Base-by-base conservation (phyloP, 441 rosid genomes). In the Brassica hybrid region DNA sequence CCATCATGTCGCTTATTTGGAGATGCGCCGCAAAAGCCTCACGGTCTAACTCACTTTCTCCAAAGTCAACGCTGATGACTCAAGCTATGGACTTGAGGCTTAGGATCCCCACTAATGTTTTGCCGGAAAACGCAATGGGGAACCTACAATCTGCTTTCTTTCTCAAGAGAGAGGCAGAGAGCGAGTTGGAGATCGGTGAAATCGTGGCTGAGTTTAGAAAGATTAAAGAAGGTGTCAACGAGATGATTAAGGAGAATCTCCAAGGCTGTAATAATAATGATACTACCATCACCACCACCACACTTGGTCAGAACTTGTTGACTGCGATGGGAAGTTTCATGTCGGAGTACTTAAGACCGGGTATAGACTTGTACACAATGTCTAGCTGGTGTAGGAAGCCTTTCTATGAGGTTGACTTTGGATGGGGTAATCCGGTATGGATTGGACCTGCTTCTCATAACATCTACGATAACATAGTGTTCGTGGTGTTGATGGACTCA, bases 391-490 rank as follows among this genome's bases (percentile, higher is more conserved):
- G 76, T 32, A 6, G 32, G 13, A 65, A 64, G 65, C 71, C 66
- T 34, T 71, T 62, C 50, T 77, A 77, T 36, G 66, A 71, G 34
- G 50, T 65, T 18, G 80, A 77, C 4, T 77, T 77, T 1, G 76
- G 80, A 7, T 77, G 76, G 66, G 80, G 80, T 34, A 48, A 4
- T 68, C 79, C 79, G 1, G 74, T 60, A 1, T 76, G 75, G 79
- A 34, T 69, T 0, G 79, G 61, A 41, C 12, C 45, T 1, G 10
- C 43, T 1, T 21, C 23, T 1, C 50, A 19, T 38, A 58, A 14
- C 17, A 48, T 48, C 12, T 25, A 14, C 18, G 16, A 48, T n/a
- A 48, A 48, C 54, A 48, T 48, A 48, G 54, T 48, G 17, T 48
- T 13, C 14, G 54, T 48, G 54, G 54, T 48, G 14, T 48, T 48